phyloP scores from a whole-genome alignment of 192 early-diverging fungal genomes.

The Backusella tarrabulga region DNA sequence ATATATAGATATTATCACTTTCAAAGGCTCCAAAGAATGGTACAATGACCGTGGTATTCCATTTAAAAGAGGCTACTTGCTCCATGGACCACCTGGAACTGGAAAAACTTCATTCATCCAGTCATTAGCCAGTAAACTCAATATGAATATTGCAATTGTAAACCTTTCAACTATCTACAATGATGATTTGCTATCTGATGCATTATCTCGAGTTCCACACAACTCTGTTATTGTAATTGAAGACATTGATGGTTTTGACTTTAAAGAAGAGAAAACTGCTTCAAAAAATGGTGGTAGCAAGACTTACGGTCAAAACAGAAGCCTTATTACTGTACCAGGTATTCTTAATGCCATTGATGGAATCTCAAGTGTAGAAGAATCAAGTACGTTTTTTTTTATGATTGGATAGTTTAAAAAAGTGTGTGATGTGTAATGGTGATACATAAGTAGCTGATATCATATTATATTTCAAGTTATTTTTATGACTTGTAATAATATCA shows the following conservation, averaged over 20 bases:
- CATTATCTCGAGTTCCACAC: conserved; percentile 38
- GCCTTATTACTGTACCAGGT: conserved; percentile 37
- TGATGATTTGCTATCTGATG: conserved; percentile 37
- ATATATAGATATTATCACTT: conserved; percentile 38
- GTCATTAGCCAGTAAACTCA: conserved; percentile 42
- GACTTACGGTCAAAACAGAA: too few species aligned
- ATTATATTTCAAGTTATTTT: conserved; percentile 35
- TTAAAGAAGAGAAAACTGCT: conserved; percentile 5
- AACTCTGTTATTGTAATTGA: conserved; percentile 53
- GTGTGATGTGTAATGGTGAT: neutral
- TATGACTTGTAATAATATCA: conserved; percentile 51
- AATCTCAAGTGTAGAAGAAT: conserved; percentile 46
- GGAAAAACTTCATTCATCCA: conserved; percentile 53
- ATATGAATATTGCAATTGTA: conserved; percentile 43
- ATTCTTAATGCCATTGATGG: conserved; percentile 52
- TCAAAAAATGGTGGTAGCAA: too few species aligned
- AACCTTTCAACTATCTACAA: conserved; percentile 38
- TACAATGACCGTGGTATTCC: conserved; percentile 50
- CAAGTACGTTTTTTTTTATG: neutral
- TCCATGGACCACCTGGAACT: conserved; percentile 54
- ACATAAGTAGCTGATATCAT: neutral
- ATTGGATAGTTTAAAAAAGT: too few species aligned
- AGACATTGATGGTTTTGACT: conserved; percentile 39
- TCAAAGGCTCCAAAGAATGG: conserved; percentile 40
- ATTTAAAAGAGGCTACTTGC: conserved; percentile 50